Evolutionary conservation across 1,284 basidiomycete genomes (phyloP), one percentile per base, ranked within the genome.

Genomic region (Sanghuangporus weigelae): DNA sequence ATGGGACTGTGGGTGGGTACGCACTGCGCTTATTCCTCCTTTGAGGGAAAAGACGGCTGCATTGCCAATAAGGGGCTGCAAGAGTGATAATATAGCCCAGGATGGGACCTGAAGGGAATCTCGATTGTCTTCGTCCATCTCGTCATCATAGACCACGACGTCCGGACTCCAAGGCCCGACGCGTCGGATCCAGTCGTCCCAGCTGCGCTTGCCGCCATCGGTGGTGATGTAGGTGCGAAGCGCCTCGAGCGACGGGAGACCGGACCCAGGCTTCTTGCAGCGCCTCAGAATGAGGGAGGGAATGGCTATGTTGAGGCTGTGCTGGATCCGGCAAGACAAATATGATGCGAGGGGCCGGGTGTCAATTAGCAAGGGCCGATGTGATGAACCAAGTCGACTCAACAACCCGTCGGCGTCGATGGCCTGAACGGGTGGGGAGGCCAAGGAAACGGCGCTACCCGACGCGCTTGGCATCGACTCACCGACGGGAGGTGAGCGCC

Each of bases 281-380:
- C 93, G 86, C 74, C 93, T 93, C 69, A 93, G 83, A 69, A 95
- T 92, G 69, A 95, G 84, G 26, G 90, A 89, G 0, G 93, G 92
- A 61, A 95, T 90, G 44, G 89, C 87, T 61, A 95, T 79, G 74
- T 93, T 93, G 66, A 92, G 83, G 70, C 88, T 89, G 67, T 84
- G 77, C 51, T 78, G 73, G 55, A 95, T 75, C 73, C 87, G 90
- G 59, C 79, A 81, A 1, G 82, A 75, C 39, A 86, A 77, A 74
- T 86, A 92, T 14, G 84, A 78, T 4, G 83, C 79, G 19, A 86
- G 79, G 1, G 89, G 84, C 1, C 93, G 85, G 39, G 89, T 91
- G 75, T 96, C 93, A 71, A 95, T 81, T 64, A 95, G 75, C 31
- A 95, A 77, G 16, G 89, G 90, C 6, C 80, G 81, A 40, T 73